Percentiles rank a stretch among this genome's conserved stretches.
These are phyloP conservation scores for Scortechinia acanthostroma DNA, from an alignment of 2,329 filamentous ascomycete species.

Conservation along the genomic window DNA sequence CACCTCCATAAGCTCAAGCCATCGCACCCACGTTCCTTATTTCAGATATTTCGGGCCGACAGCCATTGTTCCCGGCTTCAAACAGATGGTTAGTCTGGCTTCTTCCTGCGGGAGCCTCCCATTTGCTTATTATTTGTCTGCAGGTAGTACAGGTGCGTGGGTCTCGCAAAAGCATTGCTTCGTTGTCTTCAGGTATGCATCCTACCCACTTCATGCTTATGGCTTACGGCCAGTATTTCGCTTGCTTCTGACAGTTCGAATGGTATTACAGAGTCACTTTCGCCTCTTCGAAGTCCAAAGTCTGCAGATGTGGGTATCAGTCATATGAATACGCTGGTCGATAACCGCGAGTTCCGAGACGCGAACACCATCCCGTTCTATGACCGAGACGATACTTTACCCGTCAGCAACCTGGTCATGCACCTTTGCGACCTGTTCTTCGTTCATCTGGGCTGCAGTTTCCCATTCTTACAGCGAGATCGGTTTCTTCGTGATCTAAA, in stretches of 20 bases:
- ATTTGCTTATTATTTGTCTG: constrained; percentile 16
- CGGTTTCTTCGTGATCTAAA: constrained; percentile 50
- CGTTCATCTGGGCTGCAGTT: constrained; percentile 49
- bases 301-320: neutral
- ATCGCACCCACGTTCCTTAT: constrained; percentile 37
- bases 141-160: constrained; percentile 27
- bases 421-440: constrained; percentile 54
- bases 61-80: constrained; percentile 56
- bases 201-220: too few species aligned
- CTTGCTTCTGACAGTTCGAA: too few species aligned
- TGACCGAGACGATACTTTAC: constrained; percentile 42
- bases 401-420: constrained; percentile 47
- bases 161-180: neutral
- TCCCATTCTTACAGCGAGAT: constrained; percentile 49
- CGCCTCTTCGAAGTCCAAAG: neutral
- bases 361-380: constrained; percentile 36
- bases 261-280: too few species aligned
- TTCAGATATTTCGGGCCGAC: constrained; percentile 57
- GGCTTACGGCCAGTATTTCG: too few species aligned
- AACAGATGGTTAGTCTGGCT: constrained; percentile 50
- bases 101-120: neutral
- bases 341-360: neutral
- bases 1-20: neutral
- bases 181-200: neutral
- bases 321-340: neutral